Percentiles rank a stretch among this genome's conserved stretches.
These are phyloP conservation scores for Pseudozyma sp. DNA, from an alignment of 1,284 basidiomycete genomes.

Conservation along the genomic window DNA sequence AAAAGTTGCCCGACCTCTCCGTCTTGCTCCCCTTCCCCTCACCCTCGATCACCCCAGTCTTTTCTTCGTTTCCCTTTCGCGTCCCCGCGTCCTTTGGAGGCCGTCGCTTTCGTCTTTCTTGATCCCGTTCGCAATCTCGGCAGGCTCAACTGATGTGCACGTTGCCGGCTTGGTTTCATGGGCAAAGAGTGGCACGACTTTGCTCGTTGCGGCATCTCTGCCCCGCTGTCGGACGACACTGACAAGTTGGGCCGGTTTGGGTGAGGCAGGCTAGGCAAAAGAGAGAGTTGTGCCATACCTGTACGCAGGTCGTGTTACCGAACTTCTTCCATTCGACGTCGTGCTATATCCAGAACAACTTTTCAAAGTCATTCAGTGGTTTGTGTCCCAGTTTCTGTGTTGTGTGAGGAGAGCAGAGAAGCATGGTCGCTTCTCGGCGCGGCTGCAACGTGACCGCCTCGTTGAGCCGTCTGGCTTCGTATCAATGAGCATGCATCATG, in stretches of 20 bases:
- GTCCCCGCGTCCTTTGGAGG: conserved; percentile 45
- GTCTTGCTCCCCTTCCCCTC: conserved; percentile 10
- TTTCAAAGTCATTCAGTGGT: conserved; percentile 17
- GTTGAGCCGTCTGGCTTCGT: no score
- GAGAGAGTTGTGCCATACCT: conserved; percentile 41
- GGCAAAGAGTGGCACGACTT: no score
- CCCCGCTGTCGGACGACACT: conserved; percentile 2
- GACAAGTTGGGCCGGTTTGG: conserved; percentile 26
- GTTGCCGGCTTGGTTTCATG: conserved; percentile 5
- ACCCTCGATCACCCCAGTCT: conserved; percentile 1
- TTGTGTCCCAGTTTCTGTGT: background rate
- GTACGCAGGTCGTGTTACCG: conserved; percentile 42
- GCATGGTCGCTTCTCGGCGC: no score
- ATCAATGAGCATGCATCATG: no score
- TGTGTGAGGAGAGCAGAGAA: background rate
- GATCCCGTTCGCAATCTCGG: conserved; percentile 15
- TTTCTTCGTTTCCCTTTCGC: conserved; percentile 10
- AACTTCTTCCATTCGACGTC: conserved; percentile 43
- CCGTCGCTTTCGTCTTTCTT: conserved; percentile 48
- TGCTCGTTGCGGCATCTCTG: background rate
- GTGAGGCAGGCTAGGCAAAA: conserved; percentile 21
- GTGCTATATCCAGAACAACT: conserved; percentile 53
- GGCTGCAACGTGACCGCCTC: no score
- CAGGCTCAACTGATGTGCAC: conserved; percentile 25
- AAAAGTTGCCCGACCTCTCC: conserved; percentile 27